Conservation (phyloP, 208 protist species). For the Leishmania tarentolae region DNA sequence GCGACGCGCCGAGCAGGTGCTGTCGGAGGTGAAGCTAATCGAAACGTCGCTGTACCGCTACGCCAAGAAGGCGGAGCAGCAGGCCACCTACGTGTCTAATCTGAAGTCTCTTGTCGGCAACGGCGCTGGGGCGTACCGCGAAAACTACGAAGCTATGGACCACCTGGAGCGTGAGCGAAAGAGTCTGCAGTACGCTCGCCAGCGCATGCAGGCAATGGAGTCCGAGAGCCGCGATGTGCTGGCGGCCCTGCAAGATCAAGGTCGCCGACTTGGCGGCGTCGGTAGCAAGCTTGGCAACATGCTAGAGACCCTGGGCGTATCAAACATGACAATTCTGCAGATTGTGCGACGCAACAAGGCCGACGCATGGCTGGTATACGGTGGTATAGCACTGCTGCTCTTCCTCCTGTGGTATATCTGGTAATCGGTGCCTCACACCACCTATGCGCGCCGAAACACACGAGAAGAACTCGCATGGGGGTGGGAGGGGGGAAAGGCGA, state of each 20-base stretch:
- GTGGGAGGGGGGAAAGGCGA: neutral
- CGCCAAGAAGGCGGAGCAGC: conserved; percentile 44
- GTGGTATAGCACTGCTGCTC: conserved; percentile 55
- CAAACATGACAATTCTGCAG: conserved; percentile 76
- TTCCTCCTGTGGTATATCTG: conserved; percentile 81
- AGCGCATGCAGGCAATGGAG: conserved; percentile 69
- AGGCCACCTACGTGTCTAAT: conserved; percentile 33
- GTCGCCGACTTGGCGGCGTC: conserved; percentile 53
- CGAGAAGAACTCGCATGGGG: neutral
- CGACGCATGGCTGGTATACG: conserved; percentile 85
- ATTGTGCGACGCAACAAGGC: conserved; percentile 81
- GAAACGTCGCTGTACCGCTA: conserved; percentile 46
- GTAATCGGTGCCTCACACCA: conserved; percentile 1
- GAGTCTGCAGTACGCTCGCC: conserved; percentile 67
- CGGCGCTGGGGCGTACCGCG: conserved; percentile 23
- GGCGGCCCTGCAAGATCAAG: conserved; percentile 66
- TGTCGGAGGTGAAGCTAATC: conserved; percentile 65
- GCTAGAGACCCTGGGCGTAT: conserved; percentile 79
- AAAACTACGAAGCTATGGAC: conserved; percentile 51
- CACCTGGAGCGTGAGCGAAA: conserved; percentile 60
- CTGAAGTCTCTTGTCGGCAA: conserved; percentile 60
- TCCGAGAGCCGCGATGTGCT: conserved; percentile 71
- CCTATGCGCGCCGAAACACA: neutral
- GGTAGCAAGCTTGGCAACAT: conserved; percentile 62
- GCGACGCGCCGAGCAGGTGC: conserved; percentile 61